Conservation (phyloP, 345 rosid species). For the Cardamine chenopodiifolia region DNA sequence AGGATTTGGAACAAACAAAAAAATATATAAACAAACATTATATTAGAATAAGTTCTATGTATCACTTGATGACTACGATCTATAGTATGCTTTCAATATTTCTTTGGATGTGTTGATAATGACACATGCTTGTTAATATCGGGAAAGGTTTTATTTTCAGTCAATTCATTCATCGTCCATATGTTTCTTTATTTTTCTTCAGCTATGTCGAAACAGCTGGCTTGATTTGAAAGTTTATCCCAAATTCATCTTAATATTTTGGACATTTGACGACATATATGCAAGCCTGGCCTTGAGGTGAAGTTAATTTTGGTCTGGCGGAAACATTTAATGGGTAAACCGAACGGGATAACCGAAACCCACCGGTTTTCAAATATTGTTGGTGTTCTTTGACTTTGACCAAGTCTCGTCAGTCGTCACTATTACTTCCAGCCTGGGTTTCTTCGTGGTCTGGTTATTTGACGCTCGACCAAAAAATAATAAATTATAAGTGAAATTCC, state of each 20-base stretch:
- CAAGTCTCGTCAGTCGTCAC: not conserved
- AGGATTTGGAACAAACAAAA: slow-evolving; percentile 22
- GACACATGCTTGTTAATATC: not conserved
- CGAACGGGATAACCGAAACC: slow-evolving; percentile 5
- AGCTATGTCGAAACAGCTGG: slow-evolving; percentile 1
- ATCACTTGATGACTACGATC: slow-evolving; percentile 29
- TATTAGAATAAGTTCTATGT: slow-evolving; percentile 44
- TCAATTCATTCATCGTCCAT: slow-evolving; percentile 26
- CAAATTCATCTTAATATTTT: not conserved
- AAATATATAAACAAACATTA: slow-evolving; percentile 1
- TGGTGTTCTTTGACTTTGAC: slow-evolving; percentile 18
- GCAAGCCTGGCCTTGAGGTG: no score
- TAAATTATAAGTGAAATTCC: slow-evolving; percentile 16
- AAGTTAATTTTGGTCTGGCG: slow-evolving; percentile 10
- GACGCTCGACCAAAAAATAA: slow-evolving; percentile 9
- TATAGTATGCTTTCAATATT: slow-evolving; percentile 32
- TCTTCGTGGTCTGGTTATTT: slow-evolving; percentile 22
- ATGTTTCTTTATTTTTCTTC: slow-evolving; percentile 26
- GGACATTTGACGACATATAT: not conserved
- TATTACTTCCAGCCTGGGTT: slow-evolving; percentile 33
- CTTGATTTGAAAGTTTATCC: slow-evolving; percentile 25
- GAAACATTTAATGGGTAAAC: not conserved
- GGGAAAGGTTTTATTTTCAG: slow-evolving; percentile 13
- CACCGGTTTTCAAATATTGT: slow-evolving; percentile 1
- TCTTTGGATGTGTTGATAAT: slow-evolving; percentile 13